phyloP scores from a whole-genome alignment of 1,139 yeast genomes.

The Kodamaea fungicola region DNA sequence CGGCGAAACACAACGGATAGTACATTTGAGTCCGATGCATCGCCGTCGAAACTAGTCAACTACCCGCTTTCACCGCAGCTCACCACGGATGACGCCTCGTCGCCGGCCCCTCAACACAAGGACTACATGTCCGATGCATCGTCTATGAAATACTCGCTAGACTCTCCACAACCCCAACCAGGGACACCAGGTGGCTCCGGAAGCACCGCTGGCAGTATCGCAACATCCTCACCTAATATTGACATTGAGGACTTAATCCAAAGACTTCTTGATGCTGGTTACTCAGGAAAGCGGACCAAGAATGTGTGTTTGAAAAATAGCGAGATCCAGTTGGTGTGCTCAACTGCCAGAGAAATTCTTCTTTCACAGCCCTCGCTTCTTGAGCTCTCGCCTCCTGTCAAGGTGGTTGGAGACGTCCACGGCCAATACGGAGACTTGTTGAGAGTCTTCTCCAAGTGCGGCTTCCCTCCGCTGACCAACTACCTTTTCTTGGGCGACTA shows the following conservation, averaged over 20 bases:
- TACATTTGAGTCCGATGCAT: constrained; percentile 1
- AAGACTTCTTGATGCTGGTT: constrained; percentile 89
- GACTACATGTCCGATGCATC: not conserved
- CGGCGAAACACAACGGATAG: constrained; percentile 38
- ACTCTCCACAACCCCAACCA: not conserved
- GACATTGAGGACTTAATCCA: constrained; percentile 90
- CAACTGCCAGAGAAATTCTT: constrained; percentile 83
- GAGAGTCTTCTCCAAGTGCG: constrained; percentile 90
- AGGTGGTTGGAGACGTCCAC: constrained; percentile 96
- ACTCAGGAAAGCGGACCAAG: constrained; percentile 88
- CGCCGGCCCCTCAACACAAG: not conserved
- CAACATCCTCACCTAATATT: constrained; percentile 33
- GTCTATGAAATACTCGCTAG: not conserved
- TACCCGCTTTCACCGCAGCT: constrained; percentile 26
- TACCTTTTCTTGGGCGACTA: constrained; percentile 92
- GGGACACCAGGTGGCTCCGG: not conserved
- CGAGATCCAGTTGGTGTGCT: constrained; percentile 83
- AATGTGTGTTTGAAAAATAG: constrained; percentile 81
- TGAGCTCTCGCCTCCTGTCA: constrained; percentile 92
- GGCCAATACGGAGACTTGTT: constrained; percentile 93
- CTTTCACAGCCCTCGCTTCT: constrained; percentile 83
- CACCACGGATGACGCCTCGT: constrained; percentile 11
- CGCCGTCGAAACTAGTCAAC: constrained; percentile 5
- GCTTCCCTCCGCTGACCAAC: constrained; percentile 95
- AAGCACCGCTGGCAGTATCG: not conserved